A percentile compares a stretch with the other conserved stretches of the same genome.
These are phyloP conservation scores for Phytophthora ohioensis DNA, from an alignment of 352 stramenopile species.

Conservation along the genomic window DNA sequence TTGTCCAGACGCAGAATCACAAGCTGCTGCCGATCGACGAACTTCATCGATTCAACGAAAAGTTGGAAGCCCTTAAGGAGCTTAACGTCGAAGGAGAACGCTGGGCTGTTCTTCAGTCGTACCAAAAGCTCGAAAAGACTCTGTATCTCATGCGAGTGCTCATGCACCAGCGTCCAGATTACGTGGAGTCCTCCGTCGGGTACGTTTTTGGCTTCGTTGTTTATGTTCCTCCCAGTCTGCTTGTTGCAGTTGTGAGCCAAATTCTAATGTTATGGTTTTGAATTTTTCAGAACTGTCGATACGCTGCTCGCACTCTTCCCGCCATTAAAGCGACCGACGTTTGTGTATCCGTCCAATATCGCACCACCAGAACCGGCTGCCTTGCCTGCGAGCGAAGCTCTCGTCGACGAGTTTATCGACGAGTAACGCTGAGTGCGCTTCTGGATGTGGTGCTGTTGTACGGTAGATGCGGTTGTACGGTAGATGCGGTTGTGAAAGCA, in stretches of 20 bases:
- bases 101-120: constrained; percentile 19
- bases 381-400: not conserved
- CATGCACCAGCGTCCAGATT: constrained; percentile 25
- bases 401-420: no score
- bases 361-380: not conserved
- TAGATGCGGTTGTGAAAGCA: no score
- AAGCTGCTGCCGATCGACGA: constrained; percentile 6
- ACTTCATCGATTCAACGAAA: constrained; percentile 22
- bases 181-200: constrained; percentile 15
- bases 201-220: constrained; percentile 9
- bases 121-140: constrained; percentile 25
- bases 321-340: constrained; percentile 10
- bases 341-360: constrained; percentile 2
- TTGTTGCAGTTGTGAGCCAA: no score
- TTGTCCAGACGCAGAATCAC: constrained; percentile 7
- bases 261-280: not conserved
- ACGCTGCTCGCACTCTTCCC: constrained; percentile 19
- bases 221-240: not conserved
- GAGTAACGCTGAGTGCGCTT: no score
- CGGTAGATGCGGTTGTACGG: no score
- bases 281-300: constrained; percentile 7
- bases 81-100: constrained; percentile 9
- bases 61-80: constrained; percentile 9
- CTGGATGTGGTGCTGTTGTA: no score
- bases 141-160: constrained; percentile 27